Percentiles rank a stretch among this genome's conserved stretches.
Evolutionary conservation across 768 basidiomycete species (phyloP).

Genomic region (Suillus lakei): DNA sequence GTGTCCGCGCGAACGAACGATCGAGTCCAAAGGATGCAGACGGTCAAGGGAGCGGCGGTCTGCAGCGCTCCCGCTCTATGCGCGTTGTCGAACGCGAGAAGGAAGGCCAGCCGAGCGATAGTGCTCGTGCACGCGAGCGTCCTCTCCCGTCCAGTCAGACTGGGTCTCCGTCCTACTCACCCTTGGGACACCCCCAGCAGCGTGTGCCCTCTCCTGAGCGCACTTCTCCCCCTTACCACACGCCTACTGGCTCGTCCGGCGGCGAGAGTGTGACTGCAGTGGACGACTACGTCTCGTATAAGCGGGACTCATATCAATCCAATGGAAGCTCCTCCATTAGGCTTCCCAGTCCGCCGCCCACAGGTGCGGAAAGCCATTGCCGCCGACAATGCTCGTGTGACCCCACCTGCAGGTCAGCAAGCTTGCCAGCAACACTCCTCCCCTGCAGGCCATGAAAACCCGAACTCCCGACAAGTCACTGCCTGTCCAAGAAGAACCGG

Average conservation of each 20-base stretch:
- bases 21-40: slow-evolving; percentile 61
- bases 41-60: slow-evolving; percentile 30
- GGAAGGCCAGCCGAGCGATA: slow-evolving; percentile 43
- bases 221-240: slow-evolving; percentile 52
- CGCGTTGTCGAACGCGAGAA: slow-evolving; percentile 49
- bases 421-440: slow-evolving; percentile 57
- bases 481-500: slow-evolving; percentile 77
- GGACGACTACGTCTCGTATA: slow-evolving; percentile 46
- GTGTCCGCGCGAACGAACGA: slow-evolving; percentile 55
- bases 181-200: slow-evolving; percentile 43
- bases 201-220: slow-evolving; percentile 60
- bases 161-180: slow-evolving; percentile 45
- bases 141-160: slow-evolving; percentile 41
- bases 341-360: slow-evolving; percentile 31
- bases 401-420: slow-evolving; percentile 43
- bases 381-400: slow-evolving; percentile 29
- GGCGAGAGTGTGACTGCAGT: slow-evolving; percentile 45
- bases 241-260: slow-evolving; percentile 51
- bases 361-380: slow-evolving; percentile 28
- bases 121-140: slow-evolving; percentile 25
- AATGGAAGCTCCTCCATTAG: slow-evolving; percentile 32
- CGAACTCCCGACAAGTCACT: slow-evolving; percentile 75
- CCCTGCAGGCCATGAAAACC: slow-evolving; percentile 53
- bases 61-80: slow-evolving; percentile 30
- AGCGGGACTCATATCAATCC: slow-evolving; percentile 49